Conservation (phyloP, 176 grass and related monocot species). For the Carex littledalei region DNA sequence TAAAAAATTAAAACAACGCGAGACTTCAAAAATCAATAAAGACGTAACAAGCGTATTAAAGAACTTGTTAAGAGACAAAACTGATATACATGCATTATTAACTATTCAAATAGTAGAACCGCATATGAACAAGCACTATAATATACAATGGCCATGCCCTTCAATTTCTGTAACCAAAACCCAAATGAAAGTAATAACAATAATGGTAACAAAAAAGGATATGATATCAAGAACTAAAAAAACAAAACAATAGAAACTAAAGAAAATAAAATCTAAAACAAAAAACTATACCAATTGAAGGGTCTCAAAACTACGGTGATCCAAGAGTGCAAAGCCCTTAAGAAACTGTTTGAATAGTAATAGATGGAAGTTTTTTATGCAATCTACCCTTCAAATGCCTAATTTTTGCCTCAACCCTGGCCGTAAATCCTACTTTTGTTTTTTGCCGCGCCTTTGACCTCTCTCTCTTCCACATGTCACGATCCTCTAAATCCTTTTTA, state of each 20-base stretch:
- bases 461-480: constrained; percentile 95
- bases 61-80: constrained; percentile 39
- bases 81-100: constrained; percentile 73
- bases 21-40: background rate
- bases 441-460: constrained; percentile 69
- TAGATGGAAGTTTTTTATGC: constrained; percentile 62
- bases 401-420: constrained; percentile 92
- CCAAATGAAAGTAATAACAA: constrained; percentile 38
- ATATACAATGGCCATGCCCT: constrained; percentile 57
- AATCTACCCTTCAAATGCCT: constrained; percentile 78
- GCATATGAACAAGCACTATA: constrained; percentile 45
- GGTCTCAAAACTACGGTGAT: constrained; percentile 27
- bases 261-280: background rate
- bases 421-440: constrained; percentile 97
- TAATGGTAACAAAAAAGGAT: constrained; percentile 38
- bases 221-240: constrained; percentile 32
- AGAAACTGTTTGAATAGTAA: constrained; percentile 47
- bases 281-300: constrained; percentile 25
- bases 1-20: background rate
- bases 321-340: constrained; percentile 35
- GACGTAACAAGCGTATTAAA: background rate
- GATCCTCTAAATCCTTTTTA: constrained; percentile 74
- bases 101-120: constrained; percentile 35
- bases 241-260: background rate
- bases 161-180: constrained; percentile 48